A percentile compares a stretch with the other conserved stretches of the same genome.
Evolutionary conservation across 1,139 yeast genomes (phyloP).

Genomic region (Candida frijolesensis): DNA sequence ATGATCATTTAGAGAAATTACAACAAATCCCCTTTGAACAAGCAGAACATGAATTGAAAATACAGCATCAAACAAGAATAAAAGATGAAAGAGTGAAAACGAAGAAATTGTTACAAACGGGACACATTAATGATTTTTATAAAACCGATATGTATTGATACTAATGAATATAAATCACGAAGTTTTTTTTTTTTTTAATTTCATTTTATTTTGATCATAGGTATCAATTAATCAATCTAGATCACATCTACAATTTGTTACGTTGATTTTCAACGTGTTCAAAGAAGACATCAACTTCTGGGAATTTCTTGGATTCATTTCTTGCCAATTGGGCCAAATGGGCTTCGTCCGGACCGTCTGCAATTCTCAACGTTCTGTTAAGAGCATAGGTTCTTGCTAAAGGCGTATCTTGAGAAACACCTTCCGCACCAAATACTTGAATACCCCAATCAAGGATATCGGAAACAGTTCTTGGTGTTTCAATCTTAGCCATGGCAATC

Average conservation of each 20-base stretch:
- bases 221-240: neutral
- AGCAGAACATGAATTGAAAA: slow-evolving; percentile 53
- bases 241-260: slow-evolving; percentile 26
- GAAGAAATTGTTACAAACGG: slow-evolving; percentile 51
- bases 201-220: neutral
- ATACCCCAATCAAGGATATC: slow-evolving; percentile 66
- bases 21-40: slow-evolving; percentile 61
- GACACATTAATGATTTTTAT: slow-evolving; percentile 59
- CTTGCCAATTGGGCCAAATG: slow-evolving; percentile 65
- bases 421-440: slow-evolving; percentile 72
- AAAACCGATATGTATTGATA: slow-evolving; percentile 53
- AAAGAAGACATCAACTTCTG: slow-evolving; percentile 37
- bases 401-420: slow-evolving; percentile 65
- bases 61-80: slow-evolving; percentile 39
- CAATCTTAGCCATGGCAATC: slow-evolving; percentile 71
- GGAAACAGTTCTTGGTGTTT: slow-evolving; percentile 60
- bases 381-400: slow-evolving; percentile 59
- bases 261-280: slow-evolving; percentile 24
- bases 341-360: slow-evolving; percentile 80
- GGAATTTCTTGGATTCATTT: slow-evolving; percentile 39
- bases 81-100: slow-evolving; percentile 49
- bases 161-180: neutral
- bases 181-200: slow-evolving; percentile 6
- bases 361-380: slow-evolving; percentile 64
- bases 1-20: slow-evolving; percentile 60